These are phyloP conservation scores for Microdochium paspali DNA, from an alignment of 2,329 filamentous ascomycete genomes.

Conservation along the genomic window DNA sequence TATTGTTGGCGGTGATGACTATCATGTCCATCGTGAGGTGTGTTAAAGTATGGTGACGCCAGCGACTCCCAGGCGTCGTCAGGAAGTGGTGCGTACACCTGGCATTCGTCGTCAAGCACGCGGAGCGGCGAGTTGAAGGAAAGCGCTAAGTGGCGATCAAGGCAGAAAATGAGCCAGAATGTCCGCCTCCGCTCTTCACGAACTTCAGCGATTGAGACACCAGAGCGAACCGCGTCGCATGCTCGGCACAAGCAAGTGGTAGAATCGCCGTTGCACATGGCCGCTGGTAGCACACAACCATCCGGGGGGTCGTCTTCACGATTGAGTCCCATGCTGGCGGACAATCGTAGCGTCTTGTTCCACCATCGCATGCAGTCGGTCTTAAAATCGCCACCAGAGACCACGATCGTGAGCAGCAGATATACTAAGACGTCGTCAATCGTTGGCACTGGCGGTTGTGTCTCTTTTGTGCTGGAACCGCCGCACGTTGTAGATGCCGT, in stretches of 20 bases:
- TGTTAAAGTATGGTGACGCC: conserved; percentile 71
- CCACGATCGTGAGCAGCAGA: conserved; percentile 31
- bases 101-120: conserved; percentile 76
- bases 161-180: conserved; percentile 90
- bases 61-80: conserved; percentile 78
- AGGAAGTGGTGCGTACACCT: conserved; percentile 57
- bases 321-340: conserved; percentile 25
- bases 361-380: conserved; percentile 37
- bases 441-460: conserved; percentile 14
- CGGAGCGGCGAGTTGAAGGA: conserved; percentile 89
- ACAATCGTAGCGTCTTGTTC: conserved; percentile 30
- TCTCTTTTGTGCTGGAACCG: background rate
- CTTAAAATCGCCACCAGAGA: conserved; percentile 38
- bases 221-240: background rate
- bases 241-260: conserved; percentile 10
- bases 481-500: conserved; percentile 67
- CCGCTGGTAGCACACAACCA: background rate
- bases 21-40: background rate
- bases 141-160: conserved; percentile 79
- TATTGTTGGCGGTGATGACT: background rate
- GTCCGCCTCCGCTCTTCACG: conserved; percentile 80
- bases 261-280: background rate
- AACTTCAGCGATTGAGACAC: conserved; percentile 49
- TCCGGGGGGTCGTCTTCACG: conserved; percentile 22
- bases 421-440: conserved; percentile 35